Evolutionary conservation across 345 rosid species (phyloP), one percentile per base, ranked within the genome.

Genomic region (Chamaenerion angustifolium): DNA sequence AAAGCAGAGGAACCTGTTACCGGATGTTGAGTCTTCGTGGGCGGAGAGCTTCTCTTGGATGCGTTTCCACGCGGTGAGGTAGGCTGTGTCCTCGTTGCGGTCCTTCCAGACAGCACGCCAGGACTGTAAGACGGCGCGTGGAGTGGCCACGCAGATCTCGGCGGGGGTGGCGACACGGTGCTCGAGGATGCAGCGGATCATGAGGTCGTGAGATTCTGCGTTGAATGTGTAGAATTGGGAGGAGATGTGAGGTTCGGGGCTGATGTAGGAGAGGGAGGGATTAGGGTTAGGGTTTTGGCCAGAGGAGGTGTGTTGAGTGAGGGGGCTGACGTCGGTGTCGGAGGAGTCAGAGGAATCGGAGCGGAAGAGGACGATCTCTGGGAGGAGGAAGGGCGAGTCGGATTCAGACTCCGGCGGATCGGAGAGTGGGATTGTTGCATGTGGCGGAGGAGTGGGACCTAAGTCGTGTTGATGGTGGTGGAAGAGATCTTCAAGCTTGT

Each of bases 31-130:
- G 60, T 87, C 90, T 44, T 77, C 78, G 3, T 81, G 93, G 0
- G 82, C 83, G 4, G 78, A 62, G 55, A 92, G 83, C 83, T 92
- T 92, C 66, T 92, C 96, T 69, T 87, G 96, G 67, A 92, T 92
- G 23, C 98, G 82, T 68, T 92, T 92, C 98, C 98, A 92, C 0
- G 90, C 96, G 9, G 96, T 92, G 50, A 87, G 68, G 71, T 82
- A 92, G 18, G 98, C 96, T 12, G 96, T 92, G 54, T 92, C 98
- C 64, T 92, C 98, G 70, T 87, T 87, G 5, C 96, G 80, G 70
- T 92, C 98, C 47, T 87, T 92, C 98, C 98, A 92, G 31, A 92
- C 96, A 42, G 84, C 60, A 16, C 98, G 90, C 96, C 98, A 84
- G 49, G 98, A 92, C 49, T 79, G 74, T 54, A 92, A 79, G 19